These are phyloP conservation scores for Hirschfeldia incana DNA, from an alignment of 345 rosid species.

Conservation along the genomic window DNA sequence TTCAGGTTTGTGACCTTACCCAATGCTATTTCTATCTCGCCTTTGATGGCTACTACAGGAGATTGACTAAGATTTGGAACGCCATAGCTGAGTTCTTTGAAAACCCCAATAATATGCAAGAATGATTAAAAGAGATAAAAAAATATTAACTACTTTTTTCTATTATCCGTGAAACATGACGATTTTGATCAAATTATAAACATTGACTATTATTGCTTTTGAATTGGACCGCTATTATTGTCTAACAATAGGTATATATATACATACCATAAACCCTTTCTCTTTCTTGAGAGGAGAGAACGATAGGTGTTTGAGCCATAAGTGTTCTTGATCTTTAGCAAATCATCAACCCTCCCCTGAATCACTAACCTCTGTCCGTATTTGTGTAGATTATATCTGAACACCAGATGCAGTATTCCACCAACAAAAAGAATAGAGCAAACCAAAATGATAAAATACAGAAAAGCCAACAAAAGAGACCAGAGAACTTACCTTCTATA, in stretches of 20 bases:
- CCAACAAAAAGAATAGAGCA: not conserved
- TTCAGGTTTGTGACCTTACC: too few species aligned
- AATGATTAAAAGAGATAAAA: too few species aligned
- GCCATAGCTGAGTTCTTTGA: not conserved
- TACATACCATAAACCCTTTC: slow-evolving; percentile 73
- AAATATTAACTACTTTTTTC: too few species aligned
- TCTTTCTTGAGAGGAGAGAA: slow-evolving; percentile 83
- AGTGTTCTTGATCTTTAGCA: slow-evolving; percentile 54
- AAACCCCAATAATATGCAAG: not conserved
- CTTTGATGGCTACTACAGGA: not conserved
- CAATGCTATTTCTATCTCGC: too few species aligned
- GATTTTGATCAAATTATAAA: not conserved
- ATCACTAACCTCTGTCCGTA: slow-evolving; percentile 59
- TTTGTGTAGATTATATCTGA: slow-evolving; percentile 64
- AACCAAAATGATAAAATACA: slow-evolving; percentile 1
- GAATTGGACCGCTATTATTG: not conserved
- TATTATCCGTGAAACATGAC: not conserved
- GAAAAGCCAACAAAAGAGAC: not conserved
- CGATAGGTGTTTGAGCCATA: slow-evolving; percentile 72
- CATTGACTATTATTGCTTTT: not conserved
- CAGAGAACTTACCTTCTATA: slow-evolving; percentile 62
- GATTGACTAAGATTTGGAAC: not conserved
- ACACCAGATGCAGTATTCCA: slow-evolving; percentile 46
- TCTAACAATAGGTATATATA: not conserved
- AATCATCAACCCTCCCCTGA: slow-evolving; percentile 61